Evolutionary conservation across 768 basidiomycete species (phyloP), one percentile per base, ranked within the genome.

Genomic region (Lactifluus rugatus): DNA sequence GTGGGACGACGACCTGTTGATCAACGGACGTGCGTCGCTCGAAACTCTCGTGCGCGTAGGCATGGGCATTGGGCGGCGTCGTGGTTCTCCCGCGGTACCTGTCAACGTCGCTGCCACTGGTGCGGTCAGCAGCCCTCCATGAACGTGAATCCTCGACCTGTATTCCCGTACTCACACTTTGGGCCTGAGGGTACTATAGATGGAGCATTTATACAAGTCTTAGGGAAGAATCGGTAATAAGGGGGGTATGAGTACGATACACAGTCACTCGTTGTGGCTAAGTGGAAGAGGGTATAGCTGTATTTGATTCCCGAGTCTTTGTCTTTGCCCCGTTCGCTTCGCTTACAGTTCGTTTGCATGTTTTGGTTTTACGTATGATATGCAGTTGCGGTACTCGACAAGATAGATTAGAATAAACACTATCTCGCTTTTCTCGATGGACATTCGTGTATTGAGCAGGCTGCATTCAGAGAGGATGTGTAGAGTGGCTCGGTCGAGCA

Each of bases 1-100:
- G 66, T 99, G 93, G 87, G 95, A 98, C 65, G 89, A 93, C 62
- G 94, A 97, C 70, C 70, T 96, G 17, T 64, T 93, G 32, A 76
- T 87, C 56, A 96, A 96, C 69, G 85, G 88, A n/a, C 74, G 76
- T 31, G 89, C 89, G 2, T 82, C 84, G n/a, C 76, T 98, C 23
- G 92, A 94, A 73, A 94, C 92, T 0, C 79, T 93, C 25, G 90
- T 94, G 8, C 83, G 88, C 32, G 88, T 89, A 49, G 90, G 91
- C 10, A 89, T 85, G 84, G 87, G 90, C 16, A 80, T 96, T 64
- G 93, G 93, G 21, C 71, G 69, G 34, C 63, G 71, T 13, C 36
- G 17, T 5, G 61, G 61, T 17, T 62, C 61, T 13, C 46, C 58
- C 3, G 48, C 58, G n/a, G 36, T 45, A 1, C 37, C 45, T 0